phyloP scores from a whole-genome alignment of 805 yeast species.

The Tetrapisispora nanseiensis region DNA sequence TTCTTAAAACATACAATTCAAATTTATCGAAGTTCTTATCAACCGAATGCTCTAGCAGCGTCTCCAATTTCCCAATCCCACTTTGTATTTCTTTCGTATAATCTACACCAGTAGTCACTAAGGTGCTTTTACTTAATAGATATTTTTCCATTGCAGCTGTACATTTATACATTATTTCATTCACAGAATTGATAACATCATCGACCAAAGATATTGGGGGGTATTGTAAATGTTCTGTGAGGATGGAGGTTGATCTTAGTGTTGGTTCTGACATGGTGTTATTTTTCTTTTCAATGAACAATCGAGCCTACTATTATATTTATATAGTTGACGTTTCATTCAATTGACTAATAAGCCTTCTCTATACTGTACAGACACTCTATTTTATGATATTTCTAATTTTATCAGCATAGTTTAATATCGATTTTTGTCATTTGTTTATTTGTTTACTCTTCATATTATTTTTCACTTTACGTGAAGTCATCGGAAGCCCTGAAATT shows the following conservation, averaged over 20 bases:
- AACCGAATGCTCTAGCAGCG: constrained; percentile 61
- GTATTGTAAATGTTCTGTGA: constrained; percentile 80
- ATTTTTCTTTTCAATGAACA: background rate
- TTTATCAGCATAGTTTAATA: too few relatives aligned
- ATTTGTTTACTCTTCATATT: background rate
- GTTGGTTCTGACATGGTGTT: constrained; percentile 30
- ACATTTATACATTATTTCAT: constrained; percentile 73
- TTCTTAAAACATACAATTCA: constrained; percentile 72
- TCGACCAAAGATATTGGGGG: constrained; percentile 78
- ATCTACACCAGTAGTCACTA: constrained; percentile 13
- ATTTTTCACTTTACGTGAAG: background rate
- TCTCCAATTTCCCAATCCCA: constrained; percentile 78
- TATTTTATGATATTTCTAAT: too few relatives aligned
- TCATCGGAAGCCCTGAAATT: too few relatives aligned
- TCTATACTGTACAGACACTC: too few relatives aligned
- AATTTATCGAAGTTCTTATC: constrained; percentile 79
- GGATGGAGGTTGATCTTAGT: constrained; percentile 37
- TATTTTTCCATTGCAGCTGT: constrained; percentile 68
- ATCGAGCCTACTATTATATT: too few relatives aligned
- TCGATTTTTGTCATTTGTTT: background rate
- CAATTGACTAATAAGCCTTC: too few relatives aligned
- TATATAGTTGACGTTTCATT: too few relatives aligned
- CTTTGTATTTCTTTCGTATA: constrained; percentile 47
- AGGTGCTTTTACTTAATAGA: constrained; percentile 28
- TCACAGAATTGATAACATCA: constrained; percentile 80